Conservation (phyloP, 2,329 filamentous ascomycete genomes). For the Chlorencoelia australis region DNA sequence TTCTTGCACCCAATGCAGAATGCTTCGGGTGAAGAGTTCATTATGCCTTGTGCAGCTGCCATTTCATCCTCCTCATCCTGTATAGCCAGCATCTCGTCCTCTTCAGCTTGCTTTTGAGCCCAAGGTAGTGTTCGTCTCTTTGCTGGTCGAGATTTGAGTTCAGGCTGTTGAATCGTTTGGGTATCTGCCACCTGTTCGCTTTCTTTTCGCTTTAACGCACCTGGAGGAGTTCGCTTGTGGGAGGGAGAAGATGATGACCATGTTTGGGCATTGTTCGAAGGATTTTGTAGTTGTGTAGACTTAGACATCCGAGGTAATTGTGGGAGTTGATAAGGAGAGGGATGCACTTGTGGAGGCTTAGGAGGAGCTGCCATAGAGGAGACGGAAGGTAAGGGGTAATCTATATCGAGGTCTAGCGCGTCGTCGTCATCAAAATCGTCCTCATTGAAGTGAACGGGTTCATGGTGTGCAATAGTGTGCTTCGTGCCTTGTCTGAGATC, state of each 20-base stretch:
- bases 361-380: slow-evolving; percentile 18
- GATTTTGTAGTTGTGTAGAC: slow-evolving; percentile 7
- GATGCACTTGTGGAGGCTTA: slow-evolving; percentile 32
- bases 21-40: slow-evolving; percentile 10
- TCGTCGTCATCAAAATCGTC: slow-evolving; percentile 84
- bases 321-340: slow-evolving; percentile 12
- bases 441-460: slow-evolving; percentile 52
- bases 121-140: slow-evolving; percentile 29
- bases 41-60: slow-evolving; percentile 8
- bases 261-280: slow-evolving; percentile 24
- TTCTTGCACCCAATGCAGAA: slow-evolving; percentile 15
- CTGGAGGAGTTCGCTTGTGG: slow-evolving; percentile 30
- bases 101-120: slow-evolving; percentile 23
- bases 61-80: slow-evolving; percentile 12
- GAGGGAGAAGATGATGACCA: slow-evolving; percentile 37
- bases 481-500: slow-evolving; percentile 28
- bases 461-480: slow-evolving; percentile 9
- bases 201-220: slow-evolving; percentile 10
- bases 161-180: slow-evolving; percentile 8
- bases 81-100: slow-evolving; percentile 17
- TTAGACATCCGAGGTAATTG: neutral
- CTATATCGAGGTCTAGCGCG: slow-evolving; percentile 60
- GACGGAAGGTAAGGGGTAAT: slow-evolving; percentile 27
- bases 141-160: slow-evolving; percentile 25
- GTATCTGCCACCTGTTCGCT: slow-evolving; percentile 5